Evolutionary conservation across 2,329 filamentous ascomycete genomes (phyloP).

Genomic region (Colletotrichum camelliae): DNA sequence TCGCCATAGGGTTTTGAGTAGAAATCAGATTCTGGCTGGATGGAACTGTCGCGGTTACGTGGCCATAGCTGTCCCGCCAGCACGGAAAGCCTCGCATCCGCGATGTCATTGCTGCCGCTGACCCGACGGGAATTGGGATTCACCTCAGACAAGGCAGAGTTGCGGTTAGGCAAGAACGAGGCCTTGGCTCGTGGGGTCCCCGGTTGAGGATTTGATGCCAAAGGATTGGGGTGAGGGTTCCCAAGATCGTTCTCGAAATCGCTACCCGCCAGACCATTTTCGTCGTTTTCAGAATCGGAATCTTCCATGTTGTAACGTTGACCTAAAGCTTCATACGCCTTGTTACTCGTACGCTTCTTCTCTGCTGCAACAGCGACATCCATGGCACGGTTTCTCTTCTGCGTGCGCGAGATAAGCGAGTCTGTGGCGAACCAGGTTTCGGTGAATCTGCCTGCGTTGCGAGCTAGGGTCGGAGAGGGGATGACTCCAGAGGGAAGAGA

Average conservation of each 20-base stretch:
- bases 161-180: conserved; percentile 31
- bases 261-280: conserved; percentile 30
- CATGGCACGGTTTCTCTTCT: conserved; percentile 53
- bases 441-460: conserved; percentile 50
- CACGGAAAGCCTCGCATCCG: conserved; percentile 38
- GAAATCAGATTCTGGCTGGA: conserved; percentile 55
- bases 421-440: conserved; percentile 62
- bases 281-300: conserved; percentile 44
- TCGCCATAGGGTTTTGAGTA: conserved; percentile 66
- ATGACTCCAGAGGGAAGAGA: conserved; percentile 17
- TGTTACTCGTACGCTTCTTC: conserved; percentile 32
- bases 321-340: conserved; percentile 51
- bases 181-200: conserved; percentile 30
- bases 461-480: conserved; percentile 32
- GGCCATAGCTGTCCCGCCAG: conserved; percentile 20
- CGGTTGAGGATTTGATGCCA: conserved; percentile 53
- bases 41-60: conserved; percentile 48
- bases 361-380: conserved; percentile 38
- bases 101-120: conserved; percentile 50
- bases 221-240: conserved; percentile 53
- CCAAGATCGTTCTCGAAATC: conserved; percentile 27
- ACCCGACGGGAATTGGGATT: conserved; percentile 48
- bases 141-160: conserved; percentile 48
- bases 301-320: conserved; percentile 50
- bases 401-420: conserved; percentile 58